Evolutionary conservation across 1,284 basidiomycete genomes (phyloP).

Genomic region (Pulchroboletus neoregius): DNA sequence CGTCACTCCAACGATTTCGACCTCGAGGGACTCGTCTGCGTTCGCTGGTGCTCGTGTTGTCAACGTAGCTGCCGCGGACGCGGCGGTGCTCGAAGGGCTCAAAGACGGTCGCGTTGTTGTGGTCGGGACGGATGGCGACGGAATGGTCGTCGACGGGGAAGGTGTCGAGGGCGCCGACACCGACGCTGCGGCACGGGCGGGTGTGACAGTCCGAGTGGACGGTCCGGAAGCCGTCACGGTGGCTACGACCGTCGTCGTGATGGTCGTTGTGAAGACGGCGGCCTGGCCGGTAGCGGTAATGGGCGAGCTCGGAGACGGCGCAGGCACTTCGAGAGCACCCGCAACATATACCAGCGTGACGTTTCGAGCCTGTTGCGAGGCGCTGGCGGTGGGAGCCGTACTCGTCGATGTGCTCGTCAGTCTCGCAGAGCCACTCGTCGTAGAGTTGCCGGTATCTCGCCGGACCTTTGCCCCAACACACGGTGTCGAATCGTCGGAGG

Average conservation of each 20-base stretch:
- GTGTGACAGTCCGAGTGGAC: constrained; percentile 2
- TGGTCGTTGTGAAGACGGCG: constrained; percentile 22
- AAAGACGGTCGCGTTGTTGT: constrained; percentile 10
- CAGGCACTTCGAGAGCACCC: constrained; percentile 32
- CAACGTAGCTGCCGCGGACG: neutral
- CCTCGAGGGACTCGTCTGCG: constrained; percentile 17
- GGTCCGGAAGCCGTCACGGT: constrained; percentile 7
- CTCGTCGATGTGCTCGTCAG: constrained; percentile 19
- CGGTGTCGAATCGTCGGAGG: constrained; percentile 7
- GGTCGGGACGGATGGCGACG: constrained; percentile 2
- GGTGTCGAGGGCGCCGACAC: constrained; percentile 5
- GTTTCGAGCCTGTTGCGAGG: constrained; percentile 33
- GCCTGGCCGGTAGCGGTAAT: neutral
- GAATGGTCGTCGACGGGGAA: constrained; percentile 2
- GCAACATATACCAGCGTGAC: constrained; percentile 49
- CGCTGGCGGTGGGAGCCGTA: constrained; percentile 10
- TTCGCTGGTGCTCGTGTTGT: neutral
- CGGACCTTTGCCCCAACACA: constrained; percentile 10
- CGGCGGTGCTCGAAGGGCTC: constrained; percentile 1
- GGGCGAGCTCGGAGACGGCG: constrained; percentile 6
- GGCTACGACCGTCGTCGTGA: constrained; percentile 26
- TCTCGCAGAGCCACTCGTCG: constrained; percentile 6
- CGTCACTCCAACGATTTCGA: constrained; percentile 23
- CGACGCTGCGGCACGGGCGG: constrained; percentile 16
- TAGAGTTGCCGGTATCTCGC: constrained; percentile 6